These are phyloP conservation scores for Eucalyptus polybractea DNA, from an alignment of 345 rosid species.

Conservation along the genomic window DNA sequence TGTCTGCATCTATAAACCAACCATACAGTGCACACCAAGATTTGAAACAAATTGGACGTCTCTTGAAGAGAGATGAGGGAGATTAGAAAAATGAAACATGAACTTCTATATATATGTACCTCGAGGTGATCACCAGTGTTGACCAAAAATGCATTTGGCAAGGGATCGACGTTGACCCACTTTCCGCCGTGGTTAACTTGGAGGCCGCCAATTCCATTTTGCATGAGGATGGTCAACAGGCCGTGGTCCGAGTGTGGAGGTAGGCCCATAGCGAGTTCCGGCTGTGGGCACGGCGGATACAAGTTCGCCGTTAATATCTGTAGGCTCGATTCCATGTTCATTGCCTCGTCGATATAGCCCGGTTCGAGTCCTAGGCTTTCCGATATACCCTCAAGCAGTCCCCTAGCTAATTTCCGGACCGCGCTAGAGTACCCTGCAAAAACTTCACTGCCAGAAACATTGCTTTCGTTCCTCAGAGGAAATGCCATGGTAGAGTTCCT, in stretches of 20 bases:
- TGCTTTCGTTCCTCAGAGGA: not conserved
- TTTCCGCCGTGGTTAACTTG: slow-evolving; percentile 24
- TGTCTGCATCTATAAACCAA: not conserved
- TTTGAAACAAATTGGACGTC: not conserved
- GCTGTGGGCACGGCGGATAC: slow-evolving; percentile 43
- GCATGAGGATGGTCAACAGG: slow-evolving; percentile 23
- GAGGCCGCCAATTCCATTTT: slow-evolving; percentile 29
- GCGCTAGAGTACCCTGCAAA: slow-evolving; percentile 8
- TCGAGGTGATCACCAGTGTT: slow-evolving; percentile 4
- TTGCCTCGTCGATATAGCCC: slow-evolving; percentile 4
- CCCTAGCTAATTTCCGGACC: slow-evolving; percentile 11
- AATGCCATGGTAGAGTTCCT: not conserved
- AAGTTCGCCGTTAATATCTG: slow-evolving; percentile 14
- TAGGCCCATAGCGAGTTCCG: slow-evolving; percentile 34
- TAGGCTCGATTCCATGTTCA: slow-evolving; percentile 10
- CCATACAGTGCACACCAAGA: not conserved
- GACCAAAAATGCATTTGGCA: slow-evolving; percentile 22
- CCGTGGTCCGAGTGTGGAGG: slow-evolving; percentile 44
- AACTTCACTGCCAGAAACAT: slow-evolving; percentile 3
- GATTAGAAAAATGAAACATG: not conserved
- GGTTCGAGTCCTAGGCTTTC: slow-evolving; percentile 33
- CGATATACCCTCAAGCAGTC: slow-evolving; percentile 21
- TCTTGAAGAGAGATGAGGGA: not conserved
- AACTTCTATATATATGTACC: not conserved
- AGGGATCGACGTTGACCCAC: slow-evolving; percentile 16